A percentile compares a stretch with the other conserved stretches of the same genome.
Evolutionary conservation across 306 rosid genomes (phyloP).

Genomic region (Quercus ilex): DNA sequence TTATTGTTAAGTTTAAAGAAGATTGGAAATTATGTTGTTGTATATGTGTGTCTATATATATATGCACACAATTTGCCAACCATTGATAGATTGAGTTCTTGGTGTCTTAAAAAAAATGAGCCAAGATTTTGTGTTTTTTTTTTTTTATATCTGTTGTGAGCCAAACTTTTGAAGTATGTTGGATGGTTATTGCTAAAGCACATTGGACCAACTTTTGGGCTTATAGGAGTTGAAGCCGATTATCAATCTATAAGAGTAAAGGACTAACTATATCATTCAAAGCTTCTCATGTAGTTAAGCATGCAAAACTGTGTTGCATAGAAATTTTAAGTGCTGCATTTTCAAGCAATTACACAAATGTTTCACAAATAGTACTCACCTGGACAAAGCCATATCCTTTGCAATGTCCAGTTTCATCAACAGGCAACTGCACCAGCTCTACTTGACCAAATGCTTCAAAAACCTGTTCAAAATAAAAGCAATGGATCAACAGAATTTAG

Average conservation of each 20-base stretch:
- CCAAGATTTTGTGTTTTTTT: too few species aligned
- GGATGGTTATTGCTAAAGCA: too few species aligned
- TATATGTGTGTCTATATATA: too few species aligned
- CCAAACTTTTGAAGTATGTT: too few species aligned
- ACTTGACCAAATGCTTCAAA: constrained; percentile 97
- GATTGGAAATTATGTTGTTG: too few species aligned
- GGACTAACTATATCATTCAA: neutral
- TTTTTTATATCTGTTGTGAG: too few species aligned
- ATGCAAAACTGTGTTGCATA: neutral
- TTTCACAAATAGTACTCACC: constrained; percentile 39
- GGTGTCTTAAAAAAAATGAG: too few species aligned
- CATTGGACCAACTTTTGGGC: too few species aligned
- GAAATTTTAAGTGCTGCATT: neutral
- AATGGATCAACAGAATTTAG: constrained; percentile 15
- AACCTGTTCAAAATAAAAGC: constrained; percentile 46
- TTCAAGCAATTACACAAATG: neutral
- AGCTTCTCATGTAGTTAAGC: neutral
- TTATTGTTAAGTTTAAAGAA: too few species aligned
- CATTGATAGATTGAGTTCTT: too few species aligned
- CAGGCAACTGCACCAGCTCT: constrained; percentile 92
- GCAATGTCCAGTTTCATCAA: constrained; percentile 82
- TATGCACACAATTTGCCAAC: too few species aligned
- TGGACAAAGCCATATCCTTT: constrained; percentile 98
- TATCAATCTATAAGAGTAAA: neutral
- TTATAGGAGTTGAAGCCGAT: neutral